Base-by-base conservation (phyloP, 208 protist species). In the Angomonas ambiguus region DNA sequence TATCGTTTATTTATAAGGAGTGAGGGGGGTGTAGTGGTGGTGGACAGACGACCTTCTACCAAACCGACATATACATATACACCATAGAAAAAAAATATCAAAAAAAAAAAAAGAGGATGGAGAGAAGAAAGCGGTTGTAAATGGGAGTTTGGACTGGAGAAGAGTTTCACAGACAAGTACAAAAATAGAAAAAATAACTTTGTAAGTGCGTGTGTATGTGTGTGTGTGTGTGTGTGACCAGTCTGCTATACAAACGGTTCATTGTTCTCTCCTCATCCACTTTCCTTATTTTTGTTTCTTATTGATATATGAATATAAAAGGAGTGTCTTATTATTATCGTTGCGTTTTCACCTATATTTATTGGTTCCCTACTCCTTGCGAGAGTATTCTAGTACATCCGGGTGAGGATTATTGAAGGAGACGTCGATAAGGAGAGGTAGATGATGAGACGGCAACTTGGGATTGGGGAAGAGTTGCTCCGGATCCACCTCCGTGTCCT, bases 351-450 rank as follows among this genome's bases (percentile, higher is more conserved):
- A n/a, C n/a, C n/a, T n/a, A n/a, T n/a, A n/a, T n/a, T n/a, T n/a
- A n/a, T n/a, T n/a, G n/a, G n/a, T n/a, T n/a, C 22, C 33, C 11
- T 22, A 2, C 28, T 5, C 11, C 2, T 42, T 6, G 35, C 11
- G 61, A 51, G 18, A 65, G 55, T 16, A 22, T 10, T 10, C 27
- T 24, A 25, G 22, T 24, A 56, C 81, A 30, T 94, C 78, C 25
- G 88, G 88, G 60, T 74, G 82, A 1, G 71, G 59, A 51, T 94
- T 78, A 22, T 81, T 92, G 72, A 87, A 94, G n/a, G 85, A 94
- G 2, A 94, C 75, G 71, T 94, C 88, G 5, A 88, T 72, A 24
- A 89, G 20, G 2, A 94, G 79, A 0, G 87, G 88, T 3, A 94
- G 38, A 58, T 94, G 88, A 35, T 94, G 88, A 0, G 88, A 94